Conservation (phyloP, 345 rosid genomes). For the Arabidopsis arenosa region DNA sequence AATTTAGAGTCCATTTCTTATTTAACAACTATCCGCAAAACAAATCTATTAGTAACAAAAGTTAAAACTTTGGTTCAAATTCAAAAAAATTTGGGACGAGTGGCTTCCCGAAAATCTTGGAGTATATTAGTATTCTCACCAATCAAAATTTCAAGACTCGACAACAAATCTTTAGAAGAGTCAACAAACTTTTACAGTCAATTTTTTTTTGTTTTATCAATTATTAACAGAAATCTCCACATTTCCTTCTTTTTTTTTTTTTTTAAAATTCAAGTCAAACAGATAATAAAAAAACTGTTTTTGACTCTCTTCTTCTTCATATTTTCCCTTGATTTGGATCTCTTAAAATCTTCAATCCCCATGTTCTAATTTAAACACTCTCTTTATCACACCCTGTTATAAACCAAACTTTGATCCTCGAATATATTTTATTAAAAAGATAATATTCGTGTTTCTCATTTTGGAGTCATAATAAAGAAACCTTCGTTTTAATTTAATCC, state of each 20-base stretch:
- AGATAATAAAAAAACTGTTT: slow-evolving; percentile 20
- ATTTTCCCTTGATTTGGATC: slow-evolving; percentile 36
- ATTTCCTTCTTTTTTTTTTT: not conserved
- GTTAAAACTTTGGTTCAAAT: not conserved
- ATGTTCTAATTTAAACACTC: slow-evolving; percentile 26
- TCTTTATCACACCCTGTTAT: slow-evolving; percentile 23
- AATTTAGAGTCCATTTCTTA: slow-evolving; percentile 34
- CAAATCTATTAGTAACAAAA: slow-evolving; percentile 6
- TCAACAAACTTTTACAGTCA: slow-evolving; percentile 27
- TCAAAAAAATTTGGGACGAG: not conserved
- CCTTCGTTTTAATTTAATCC: slow-evolving; percentile 32
- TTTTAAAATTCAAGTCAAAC: slow-evolving; percentile 20
- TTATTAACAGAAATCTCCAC: slow-evolving; percentile 6
- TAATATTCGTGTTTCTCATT: slow-evolving; percentile 26
- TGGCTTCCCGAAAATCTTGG: slow-evolving; percentile 45
- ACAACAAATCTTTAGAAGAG: slow-evolving; percentile 16
- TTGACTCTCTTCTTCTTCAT: slow-evolving; percentile 36
- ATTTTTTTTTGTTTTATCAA: slow-evolving; percentile 1
- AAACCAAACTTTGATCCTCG: slow-evolving; percentile 41
- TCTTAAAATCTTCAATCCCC: slow-evolving; percentile 36
- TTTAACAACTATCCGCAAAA: slow-evolving; percentile 27
- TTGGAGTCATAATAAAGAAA: slow-evolving; percentile 39
- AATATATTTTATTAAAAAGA: slow-evolving; percentile 7
- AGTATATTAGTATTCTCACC: slow-evolving; percentile 25
- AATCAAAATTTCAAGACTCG: slow-evolving; percentile 19